Conservation (phyloP, 2,329 filamentous ascomycete species). For the Scedosporium dehoogii region DNA sequence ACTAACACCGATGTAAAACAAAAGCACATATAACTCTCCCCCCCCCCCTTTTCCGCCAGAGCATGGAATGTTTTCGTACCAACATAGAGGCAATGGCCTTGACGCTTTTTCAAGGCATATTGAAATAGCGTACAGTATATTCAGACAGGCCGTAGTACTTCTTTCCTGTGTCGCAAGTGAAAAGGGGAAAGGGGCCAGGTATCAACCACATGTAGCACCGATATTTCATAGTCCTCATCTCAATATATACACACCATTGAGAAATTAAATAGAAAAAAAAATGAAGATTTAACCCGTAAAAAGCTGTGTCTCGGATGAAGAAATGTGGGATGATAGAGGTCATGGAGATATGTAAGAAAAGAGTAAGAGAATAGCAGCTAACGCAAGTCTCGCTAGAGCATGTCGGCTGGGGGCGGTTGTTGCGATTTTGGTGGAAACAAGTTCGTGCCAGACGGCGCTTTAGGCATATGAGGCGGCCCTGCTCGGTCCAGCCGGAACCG, state of each 20-base stretch:
- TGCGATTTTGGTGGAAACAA: conserved; percentile 19
- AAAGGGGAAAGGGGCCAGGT: too few species aligned
- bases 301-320: not conserved
- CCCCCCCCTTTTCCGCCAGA: not conserved
- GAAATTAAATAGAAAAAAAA: not conserved
- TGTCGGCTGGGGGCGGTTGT: conserved; percentile 23
- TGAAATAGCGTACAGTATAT: too few species aligned
- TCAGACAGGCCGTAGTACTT: too few species aligned
- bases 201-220: not conserved
- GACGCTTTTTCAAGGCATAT: not conserved
- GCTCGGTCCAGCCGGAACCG: conserved; percentile 22
- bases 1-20: not conserved
- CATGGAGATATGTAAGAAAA: not conserved
- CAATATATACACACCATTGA: not conserved
- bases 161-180: too few species aligned
- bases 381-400: conserved; percentile 15
- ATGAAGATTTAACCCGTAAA: not conserved
- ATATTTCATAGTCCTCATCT: not conserved
- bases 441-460: conserved; percentile 21
- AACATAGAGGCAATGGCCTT: not conserved
- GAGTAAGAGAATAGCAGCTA: not conserved
- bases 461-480: conserved; percentile 29
- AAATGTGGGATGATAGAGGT: not conserved
- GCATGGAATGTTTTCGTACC: not conserved
- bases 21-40: not conserved